These are phyloP conservation scores for Solanum megistacrolobum DNA, from an alignment of 257 asterid species.

Conservation along the genomic window DNA sequence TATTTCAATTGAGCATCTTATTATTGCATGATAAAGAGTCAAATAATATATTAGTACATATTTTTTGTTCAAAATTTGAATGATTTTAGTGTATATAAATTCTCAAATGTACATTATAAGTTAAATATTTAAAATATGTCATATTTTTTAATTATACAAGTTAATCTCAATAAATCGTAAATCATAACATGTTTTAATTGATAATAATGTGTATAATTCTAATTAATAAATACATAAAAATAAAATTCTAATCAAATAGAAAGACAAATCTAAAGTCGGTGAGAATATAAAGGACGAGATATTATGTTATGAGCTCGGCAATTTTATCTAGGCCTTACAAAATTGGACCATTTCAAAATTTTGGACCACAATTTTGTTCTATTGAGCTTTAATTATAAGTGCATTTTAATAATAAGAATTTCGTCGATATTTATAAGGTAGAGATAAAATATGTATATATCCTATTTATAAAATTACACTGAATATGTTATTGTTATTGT, in stretches of 20 bases:
- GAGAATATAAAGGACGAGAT: neutral
- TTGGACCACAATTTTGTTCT: neutral
- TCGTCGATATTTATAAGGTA: accelerated
- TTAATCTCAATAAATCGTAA: neutral
- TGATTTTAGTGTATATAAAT: neutral
- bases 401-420: neutral
- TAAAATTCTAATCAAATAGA: neutral
- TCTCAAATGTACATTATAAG: neutral
- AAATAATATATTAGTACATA: neutral
- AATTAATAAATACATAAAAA: too few relatives aligned
- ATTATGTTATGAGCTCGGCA: neutral
- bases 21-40: neutral
- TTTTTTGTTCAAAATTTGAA: neutral
- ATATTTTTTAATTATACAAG: neutral
- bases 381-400: neutral
- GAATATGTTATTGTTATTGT: neutral
- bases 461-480: neutral
- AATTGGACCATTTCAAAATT: neutral
- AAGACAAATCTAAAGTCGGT: neutral
- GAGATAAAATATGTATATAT: neutral
- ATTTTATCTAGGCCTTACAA: neutral
- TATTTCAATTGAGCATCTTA: neutral
- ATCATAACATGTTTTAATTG: neutral
- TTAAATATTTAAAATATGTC: neutral
- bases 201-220: neutral